phyloP scores from a whole-genome alignment of 768 basidiomycete genomes.

The Boletellus emodensis region DNA sequence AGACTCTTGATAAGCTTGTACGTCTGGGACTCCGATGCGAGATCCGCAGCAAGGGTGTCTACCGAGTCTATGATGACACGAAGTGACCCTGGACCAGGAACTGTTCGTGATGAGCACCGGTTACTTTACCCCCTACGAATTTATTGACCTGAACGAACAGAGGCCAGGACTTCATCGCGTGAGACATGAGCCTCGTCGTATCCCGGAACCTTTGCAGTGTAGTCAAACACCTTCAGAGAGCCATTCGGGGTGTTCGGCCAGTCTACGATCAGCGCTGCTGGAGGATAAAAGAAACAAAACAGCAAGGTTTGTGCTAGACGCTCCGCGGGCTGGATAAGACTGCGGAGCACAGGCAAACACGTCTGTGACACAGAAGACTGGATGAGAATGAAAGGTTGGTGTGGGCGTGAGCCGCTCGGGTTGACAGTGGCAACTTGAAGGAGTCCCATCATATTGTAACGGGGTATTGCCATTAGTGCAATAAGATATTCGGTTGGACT shows the following conservation, averaged over 20 bases:
- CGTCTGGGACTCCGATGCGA: slow-evolving; percentile 49
- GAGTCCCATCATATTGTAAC: slow-evolving; percentile 20
- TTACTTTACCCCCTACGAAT: neutral
- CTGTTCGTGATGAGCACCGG: slow-evolving; percentile 25
- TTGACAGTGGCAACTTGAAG: slow-evolving; percentile 24
- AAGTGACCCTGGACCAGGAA: slow-evolving; percentile 41
- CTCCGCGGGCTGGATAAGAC: slow-evolving; percentile 34
- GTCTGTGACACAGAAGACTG: slow-evolving; percentile 61
- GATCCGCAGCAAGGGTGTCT: slow-evolving; percentile 59
- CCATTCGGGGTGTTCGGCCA: slow-evolving; percentile 16
- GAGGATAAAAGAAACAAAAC: slow-evolving; percentile 57
- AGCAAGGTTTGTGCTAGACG: slow-evolving; percentile 35
- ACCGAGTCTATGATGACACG: slow-evolving; percentile 70
- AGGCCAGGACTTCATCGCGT: slow-evolving; percentile 36
- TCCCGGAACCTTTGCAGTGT: slow-evolving; percentile 47
- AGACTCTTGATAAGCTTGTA: slow-evolving; percentile 51
- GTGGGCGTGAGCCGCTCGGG: slow-evolving; percentile 18
- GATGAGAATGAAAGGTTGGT: slow-evolving; percentile 48
- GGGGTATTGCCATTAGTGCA: too few species aligned
- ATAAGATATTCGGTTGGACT: neutral
- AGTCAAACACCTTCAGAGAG: slow-evolving; percentile 44
- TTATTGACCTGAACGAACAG: slow-evolving; percentile 37
- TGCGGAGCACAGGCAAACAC: slow-evolving; percentile 51
- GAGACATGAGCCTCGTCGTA: slow-evolving; percentile 42
- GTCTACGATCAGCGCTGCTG: slow-evolving; percentile 40